A percentile compares a stretch with the other conserved stretches of the same genome.
Conservation (phyloP, 192 early-diverging fungal genomes). For the Ambispora gerdemannii region DNA sequence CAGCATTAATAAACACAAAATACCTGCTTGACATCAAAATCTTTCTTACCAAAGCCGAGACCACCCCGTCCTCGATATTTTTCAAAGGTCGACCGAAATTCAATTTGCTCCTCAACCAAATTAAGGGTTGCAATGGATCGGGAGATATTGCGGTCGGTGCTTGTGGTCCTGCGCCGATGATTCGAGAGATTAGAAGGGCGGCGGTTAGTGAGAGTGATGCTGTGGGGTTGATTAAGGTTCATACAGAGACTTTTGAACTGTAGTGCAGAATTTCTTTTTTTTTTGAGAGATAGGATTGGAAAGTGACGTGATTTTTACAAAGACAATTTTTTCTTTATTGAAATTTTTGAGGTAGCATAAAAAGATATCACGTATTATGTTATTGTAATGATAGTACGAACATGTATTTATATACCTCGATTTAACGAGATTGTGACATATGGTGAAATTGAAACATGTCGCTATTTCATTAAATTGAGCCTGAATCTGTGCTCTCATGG, state of each 20-base stretch:
- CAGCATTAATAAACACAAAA: not conserved
- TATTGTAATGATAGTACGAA: too few species aligned
- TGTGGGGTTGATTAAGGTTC: conserved; percentile 31
- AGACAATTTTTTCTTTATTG: too few species aligned
- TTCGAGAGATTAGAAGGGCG: conserved; percentile 32
- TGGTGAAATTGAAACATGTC: too few species aligned
- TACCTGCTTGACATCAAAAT: conserved; percentile 16
- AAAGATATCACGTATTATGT: too few species aligned
- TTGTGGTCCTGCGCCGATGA: conserved; percentile 40
- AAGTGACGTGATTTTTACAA: too few species aligned
- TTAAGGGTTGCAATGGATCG: conserved; percentile 20
- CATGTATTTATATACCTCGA: too few species aligned
- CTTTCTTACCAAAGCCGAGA: conserved; percentile 11
- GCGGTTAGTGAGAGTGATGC: conserved; percentile 26
- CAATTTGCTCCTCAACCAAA: conserved; percentile 18
- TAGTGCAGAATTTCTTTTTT: conserved; percentile 11
- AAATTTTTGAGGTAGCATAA: too few species aligned
- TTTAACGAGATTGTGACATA: too few species aligned
- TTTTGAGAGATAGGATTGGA: too few species aligned
- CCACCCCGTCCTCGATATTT: conserved; percentile 20
- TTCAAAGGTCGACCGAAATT: conserved; percentile 35
- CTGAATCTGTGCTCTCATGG: too few species aligned
- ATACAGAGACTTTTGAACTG: conserved; percentile 45
- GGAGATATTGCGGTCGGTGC: conserved; percentile 35
- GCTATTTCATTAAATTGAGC: too few species aligned